phyloP scores from a whole-genome alignment of 148 eudicot genomes.

The Hydrangea macrophylla region DNA sequence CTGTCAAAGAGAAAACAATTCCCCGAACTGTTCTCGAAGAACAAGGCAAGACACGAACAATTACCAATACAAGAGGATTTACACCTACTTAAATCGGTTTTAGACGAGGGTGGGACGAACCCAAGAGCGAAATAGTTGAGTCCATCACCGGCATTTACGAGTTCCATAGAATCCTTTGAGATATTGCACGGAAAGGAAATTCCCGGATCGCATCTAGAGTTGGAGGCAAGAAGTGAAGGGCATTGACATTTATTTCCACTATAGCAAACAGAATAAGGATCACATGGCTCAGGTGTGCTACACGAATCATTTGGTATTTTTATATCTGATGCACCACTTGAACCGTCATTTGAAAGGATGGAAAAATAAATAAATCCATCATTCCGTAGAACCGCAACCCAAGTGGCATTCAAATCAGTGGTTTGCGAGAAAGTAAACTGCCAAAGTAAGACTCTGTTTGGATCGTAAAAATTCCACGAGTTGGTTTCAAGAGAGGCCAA shows the following conservation, averaged over 20 bases:
- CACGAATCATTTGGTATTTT: slow-evolving; percentile 66
- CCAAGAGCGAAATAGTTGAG: slow-evolving; percentile 66
- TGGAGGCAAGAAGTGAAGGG: slow-evolving; percentile 41
- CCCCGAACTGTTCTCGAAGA: slow-evolving; percentile 60
- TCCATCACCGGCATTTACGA: slow-evolving; percentile 56
- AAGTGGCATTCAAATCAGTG: slow-evolving; percentile 47
- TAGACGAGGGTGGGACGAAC: slow-evolving; percentile 45
- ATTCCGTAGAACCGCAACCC: slow-evolving; percentile 64
- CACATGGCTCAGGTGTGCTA: slow-evolving; percentile 70
- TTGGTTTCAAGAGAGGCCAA: slow-evolving; percentile 39
- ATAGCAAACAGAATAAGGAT: slow-evolving; percentile 53
- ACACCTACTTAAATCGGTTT: slow-evolving; percentile 55
- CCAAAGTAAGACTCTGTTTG: slow-evolving; percentile 37
- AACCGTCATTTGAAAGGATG: slow-evolving; percentile 31
- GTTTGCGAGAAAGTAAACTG: slow-evolving; percentile 47
- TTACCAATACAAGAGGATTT: slow-evolving; percentile 57
- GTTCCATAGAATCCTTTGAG: slow-evolving; percentile 22
- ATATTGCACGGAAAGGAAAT: slow-evolving; percentile 37
- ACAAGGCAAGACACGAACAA: slow-evolving; percentile 78
- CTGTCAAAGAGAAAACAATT: slow-evolving; percentile 64
- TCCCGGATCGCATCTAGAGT: slow-evolving; percentile 41
- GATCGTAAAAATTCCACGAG: slow-evolving; percentile 88
- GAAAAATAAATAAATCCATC: slow-evolving; percentile 63
- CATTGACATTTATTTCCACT: slow-evolving; percentile 64
- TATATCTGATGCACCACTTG: slow-evolving; percentile 22